phyloP scores from a whole-genome alignment of 2,329 filamentous ascomycete genomes.

The Didymella arachidicola region DNA sequence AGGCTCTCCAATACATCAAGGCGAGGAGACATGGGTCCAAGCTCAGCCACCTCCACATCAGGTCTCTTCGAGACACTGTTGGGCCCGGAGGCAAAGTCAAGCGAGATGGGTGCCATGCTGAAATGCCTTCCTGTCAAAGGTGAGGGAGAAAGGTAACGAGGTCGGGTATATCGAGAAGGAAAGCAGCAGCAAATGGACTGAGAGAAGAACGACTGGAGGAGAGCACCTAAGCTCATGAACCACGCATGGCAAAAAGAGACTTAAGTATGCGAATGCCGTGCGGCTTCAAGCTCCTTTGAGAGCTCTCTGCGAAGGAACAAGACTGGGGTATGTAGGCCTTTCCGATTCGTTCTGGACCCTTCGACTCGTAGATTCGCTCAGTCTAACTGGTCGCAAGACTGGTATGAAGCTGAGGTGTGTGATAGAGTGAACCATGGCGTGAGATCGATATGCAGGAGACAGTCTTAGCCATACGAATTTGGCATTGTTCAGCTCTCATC shows the following conservation, averaged over 20 bases:
- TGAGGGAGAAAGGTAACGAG: neutral
- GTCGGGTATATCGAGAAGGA: constrained; percentile 13
- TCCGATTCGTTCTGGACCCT: constrained; percentile 9
- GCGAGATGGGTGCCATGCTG: constrained; percentile 24
- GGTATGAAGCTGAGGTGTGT: constrained; percentile 3
- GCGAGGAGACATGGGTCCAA: constrained; percentile 24
- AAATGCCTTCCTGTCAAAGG: neutral
- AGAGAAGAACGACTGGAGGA: constrained; percentile 19
- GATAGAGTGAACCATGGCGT: constrained; percentile 4
- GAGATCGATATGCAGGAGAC: neutral
- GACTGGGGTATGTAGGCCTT: constrained; percentile 12
- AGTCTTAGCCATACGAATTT: neutral
- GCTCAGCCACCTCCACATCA: constrained; percentile 15
- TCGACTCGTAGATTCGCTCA: neutral
- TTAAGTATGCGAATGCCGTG: constrained; percentile 4
- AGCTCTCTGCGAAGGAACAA: neutral
- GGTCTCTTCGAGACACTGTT: constrained; percentile 18
- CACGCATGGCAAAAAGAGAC: neutral
- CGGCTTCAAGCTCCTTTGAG: neutral
- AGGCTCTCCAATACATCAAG: constrained; percentile 20
- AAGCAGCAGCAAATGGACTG: constrained; percentile 24
- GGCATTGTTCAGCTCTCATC: constrained; percentile 7
- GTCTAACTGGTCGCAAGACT: neutral
- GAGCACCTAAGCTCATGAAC: constrained; percentile 23
- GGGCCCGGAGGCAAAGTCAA: constrained; percentile 14